Conservation (phyloP, 1,284 basidiomycete species). For the Hymenochaete sp. region DNA sequence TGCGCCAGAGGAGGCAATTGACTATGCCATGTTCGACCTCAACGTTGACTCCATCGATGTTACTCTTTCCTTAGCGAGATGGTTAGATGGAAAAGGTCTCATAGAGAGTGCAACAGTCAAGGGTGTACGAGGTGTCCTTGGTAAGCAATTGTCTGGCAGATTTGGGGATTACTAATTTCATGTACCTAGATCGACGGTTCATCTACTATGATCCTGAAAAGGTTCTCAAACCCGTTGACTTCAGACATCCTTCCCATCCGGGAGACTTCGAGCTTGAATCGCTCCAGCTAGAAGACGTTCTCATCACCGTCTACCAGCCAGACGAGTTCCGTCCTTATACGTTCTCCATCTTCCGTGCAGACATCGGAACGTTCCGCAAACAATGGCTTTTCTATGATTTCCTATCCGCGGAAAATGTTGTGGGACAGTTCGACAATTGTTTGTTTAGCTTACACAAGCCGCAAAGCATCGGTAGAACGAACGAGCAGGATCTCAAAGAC, state of each 20-base stretch:
- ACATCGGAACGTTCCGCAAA: constrained; percentile 78
- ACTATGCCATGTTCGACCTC: constrained; percentile 86
- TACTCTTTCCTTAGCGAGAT: constrained; percentile 84
- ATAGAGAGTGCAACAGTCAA: constrained; percentile 87
- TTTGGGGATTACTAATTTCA: not conserved
- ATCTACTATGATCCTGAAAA: constrained; percentile 82
- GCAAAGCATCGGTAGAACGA: constrained; percentile 89
- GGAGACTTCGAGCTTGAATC: constrained; percentile 93
- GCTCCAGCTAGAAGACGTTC: constrained; percentile 84
- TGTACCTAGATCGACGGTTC: constrained; percentile 70
- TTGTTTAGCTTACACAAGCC: constrained; percentile 95
- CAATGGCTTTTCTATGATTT: constrained; percentile 96
- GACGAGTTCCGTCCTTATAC: constrained; percentile 89
- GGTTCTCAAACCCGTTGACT: constrained; percentile 70
- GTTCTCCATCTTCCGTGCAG: constrained; percentile 92
- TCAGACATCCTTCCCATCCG: constrained; percentile 62
- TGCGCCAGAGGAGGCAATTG: constrained; percentile 40
- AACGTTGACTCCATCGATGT: constrained; percentile 94
- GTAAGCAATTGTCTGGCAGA: constrained; percentile 35
- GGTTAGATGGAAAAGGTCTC: constrained; percentile 94
- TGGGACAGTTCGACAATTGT: constrained; percentile 97
- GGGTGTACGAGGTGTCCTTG: constrained; percentile 89
- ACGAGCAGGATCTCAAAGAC: constrained; percentile 73
- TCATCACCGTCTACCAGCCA: constrained; percentile 94
- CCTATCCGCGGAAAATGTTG: constrained; percentile 85